Percentiles rank a stretch among this genome's conserved stretches.
Evolutionary conservation across 2,329 filamentous ascomycete species (phyloP).

Genomic region (Xylaria sp.): DNA sequence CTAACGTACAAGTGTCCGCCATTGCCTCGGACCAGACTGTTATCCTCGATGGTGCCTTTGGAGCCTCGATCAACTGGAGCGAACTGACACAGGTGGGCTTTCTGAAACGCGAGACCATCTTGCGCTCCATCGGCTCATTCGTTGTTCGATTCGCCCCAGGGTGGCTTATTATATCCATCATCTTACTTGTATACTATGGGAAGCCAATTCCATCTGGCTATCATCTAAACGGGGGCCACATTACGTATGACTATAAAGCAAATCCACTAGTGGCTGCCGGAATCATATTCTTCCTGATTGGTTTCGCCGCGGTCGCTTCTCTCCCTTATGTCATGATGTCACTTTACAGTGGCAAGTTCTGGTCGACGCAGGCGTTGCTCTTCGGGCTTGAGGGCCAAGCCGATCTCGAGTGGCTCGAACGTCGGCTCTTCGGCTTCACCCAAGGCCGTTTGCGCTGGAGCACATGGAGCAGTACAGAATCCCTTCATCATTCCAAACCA

Average conservation of each 20-base stretch:
- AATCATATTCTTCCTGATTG: too few relatives aligned
- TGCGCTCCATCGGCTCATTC: conserved; percentile 7
- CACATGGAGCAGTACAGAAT: background rate
- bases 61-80: conserved; percentile 52
- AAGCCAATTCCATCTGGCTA: conserved; percentile 7
- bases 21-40: conserved; percentile 50
- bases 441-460: conserved; percentile 23
- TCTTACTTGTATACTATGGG: conserved; percentile 4
- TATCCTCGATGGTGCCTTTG: conserved; percentile 41
- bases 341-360: conserved; percentile 27
- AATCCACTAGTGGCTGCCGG: too few relatives aligned
- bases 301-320: too few relatives aligned
- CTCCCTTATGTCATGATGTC: too few relatives aligned
- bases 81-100: conserved; percentile 20
- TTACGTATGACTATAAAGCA: too few relatives aligned
- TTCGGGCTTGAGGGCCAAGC: conserved; percentile 23
- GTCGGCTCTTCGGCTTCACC: conserved; percentile 21
- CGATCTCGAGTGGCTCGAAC: conserved; percentile 19
- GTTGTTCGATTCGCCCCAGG: conserved; percentile 14
- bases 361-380: conserved; percentile 25
- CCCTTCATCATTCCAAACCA: conserved; percentile 4
- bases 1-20: conserved; percentile 48
- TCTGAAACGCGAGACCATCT: conserved; percentile 17
- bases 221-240: too few relatives aligned
- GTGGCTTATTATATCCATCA: conserved; percentile 10